Conservation (phyloP, 805 yeast genomes). For the Candida sonorensis region DNA sequence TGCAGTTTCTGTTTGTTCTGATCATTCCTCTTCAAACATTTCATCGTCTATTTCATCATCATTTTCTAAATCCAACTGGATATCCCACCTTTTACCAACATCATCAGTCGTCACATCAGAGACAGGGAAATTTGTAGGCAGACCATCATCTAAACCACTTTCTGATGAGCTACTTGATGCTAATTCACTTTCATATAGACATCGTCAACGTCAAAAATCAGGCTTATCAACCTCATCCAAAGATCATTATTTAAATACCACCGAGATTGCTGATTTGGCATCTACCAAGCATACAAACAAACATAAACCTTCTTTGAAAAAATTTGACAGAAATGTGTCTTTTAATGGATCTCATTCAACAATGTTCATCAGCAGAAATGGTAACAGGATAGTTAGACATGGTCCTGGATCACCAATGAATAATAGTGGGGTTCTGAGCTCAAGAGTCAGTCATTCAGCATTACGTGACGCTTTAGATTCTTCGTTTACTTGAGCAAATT, state of each 20-base stretch:
- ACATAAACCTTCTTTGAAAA: slow-evolving; percentile 2
- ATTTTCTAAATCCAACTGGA: slow-evolving; percentile 15
- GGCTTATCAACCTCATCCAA: not conserved
- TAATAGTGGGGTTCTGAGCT: slow-evolving; percentile 27
- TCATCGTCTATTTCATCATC: slow-evolving; percentile 1
- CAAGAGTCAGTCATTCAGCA: slow-evolving; percentile 41
- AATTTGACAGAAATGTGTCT: slow-evolving; percentile 4
- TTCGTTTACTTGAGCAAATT: slow-evolving; percentile 14
- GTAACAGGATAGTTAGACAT: slow-evolving; percentile 34
- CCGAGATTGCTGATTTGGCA: no score
- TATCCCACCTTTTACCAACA: slow-evolving; percentile 23
- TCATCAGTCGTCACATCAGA: slow-evolving; percentile 26
- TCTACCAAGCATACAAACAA: no score
- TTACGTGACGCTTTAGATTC: slow-evolving; percentile 37
- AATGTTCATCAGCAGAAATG: slow-evolving; percentile 35
- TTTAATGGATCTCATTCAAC: slow-evolving; percentile 35
- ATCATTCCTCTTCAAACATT: not conserved
- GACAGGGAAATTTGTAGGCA: slow-evolving; percentile 23
- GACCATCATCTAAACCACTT: slow-evolving; percentile 14
- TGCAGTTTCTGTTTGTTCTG: no score
- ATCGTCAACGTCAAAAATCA: not conserved
- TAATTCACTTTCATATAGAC: not conserved
- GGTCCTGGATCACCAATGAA: slow-evolving; percentile 34
- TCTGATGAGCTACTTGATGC: slow-evolving; percentile 2
- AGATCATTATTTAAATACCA: no score